Percentiles rank a stretch among this genome's conserved stretches.
Conservation (phyloP, 2,329 filamentous ascomycete species). For the Diaporthe ilicicola region DNA sequence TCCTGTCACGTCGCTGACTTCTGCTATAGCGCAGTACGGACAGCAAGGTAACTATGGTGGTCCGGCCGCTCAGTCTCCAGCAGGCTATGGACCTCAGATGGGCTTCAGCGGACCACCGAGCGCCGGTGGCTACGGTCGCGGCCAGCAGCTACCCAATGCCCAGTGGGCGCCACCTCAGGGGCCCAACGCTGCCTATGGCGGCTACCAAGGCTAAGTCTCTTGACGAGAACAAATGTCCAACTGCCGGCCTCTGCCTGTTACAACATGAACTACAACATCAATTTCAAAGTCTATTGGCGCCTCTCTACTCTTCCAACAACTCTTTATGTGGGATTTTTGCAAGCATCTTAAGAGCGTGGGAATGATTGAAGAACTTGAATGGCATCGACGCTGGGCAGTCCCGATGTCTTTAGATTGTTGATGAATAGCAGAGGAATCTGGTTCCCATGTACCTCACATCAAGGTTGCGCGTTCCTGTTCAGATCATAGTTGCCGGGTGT, state of each 20-base stretch:
- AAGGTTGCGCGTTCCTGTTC: conserved; percentile 11
- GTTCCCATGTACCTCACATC: conserved; percentile 20
- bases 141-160: conserved; percentile 66
- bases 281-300: conserved; percentile 1
- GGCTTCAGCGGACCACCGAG: conserved; percentile 77
- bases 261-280: conserved; percentile 8
- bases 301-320: conserved; percentile 15
- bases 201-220: conserved; percentile 67
- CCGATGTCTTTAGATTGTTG: conserved; percentile 6
- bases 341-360: conserved; percentile 26
- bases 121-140: conserved; percentile 86
- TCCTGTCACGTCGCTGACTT: conserved; percentile 61
- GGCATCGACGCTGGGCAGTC: conserved; percentile 20
- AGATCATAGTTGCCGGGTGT: conserved; percentile 30
- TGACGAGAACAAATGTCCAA: neutral
- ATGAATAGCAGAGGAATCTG: neutral
- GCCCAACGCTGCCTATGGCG: conserved; percentile 69
- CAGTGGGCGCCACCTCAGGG: conserved; percentile 61
- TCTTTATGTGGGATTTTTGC: conserved; percentile 18
- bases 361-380: conserved; percentile 20
- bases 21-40: conserved; percentile 62
- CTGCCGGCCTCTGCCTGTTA: neutral
- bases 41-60: conserved; percentile 72
- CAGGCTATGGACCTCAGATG: conserved; percentile 73
- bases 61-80: conserved; percentile 68